Conservation (phyloP, 495 filamentous ascomycete species). For the Pyrenopolyporus hunteri region DNA sequence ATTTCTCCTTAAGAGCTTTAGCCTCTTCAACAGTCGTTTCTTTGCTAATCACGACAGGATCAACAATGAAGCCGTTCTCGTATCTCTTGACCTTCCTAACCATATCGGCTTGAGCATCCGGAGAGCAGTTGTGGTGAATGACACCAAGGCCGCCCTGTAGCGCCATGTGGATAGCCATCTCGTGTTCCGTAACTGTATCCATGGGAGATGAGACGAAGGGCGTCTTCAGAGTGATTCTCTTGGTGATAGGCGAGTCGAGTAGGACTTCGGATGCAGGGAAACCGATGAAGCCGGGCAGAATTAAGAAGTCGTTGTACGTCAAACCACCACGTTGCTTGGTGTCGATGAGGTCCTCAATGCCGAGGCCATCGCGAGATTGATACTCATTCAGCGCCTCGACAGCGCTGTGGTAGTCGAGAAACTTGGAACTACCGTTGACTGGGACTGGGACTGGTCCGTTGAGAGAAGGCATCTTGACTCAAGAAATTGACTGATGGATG, state of each 20-base stretch:
- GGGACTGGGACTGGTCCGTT: constrained; percentile 42
- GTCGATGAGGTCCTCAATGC: constrained; percentile 81
- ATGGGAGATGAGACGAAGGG: constrained; percentile 97
- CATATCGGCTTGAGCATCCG: constrained; percentile 97
- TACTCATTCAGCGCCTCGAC: constrained; percentile 82
- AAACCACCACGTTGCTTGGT: constrained; percentile 86
- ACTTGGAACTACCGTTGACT: constrained; percentile 45
- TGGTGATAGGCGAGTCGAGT: constrained; percentile 90
- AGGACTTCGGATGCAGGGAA: constrained; percentile 90
- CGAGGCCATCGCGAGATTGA: constrained; percentile 77
- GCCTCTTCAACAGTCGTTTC: constrained; percentile 89
- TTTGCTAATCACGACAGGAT: constrained; percentile 90
- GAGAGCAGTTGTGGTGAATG: constrained; percentile 98
- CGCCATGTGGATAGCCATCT: constrained; percentile 99
- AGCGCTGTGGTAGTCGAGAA: constrained; percentile 65
- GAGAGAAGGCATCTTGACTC: constrained; percentile 31
- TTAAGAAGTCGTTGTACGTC: constrained; percentile 73
- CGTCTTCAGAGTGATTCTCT: constrained; percentile 90
- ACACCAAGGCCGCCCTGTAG: constrained; percentile 94
- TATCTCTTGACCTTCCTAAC: constrained; percentile 98
- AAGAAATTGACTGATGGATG: constrained; percentile 2
- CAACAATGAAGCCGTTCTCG: constrained; percentile 98
- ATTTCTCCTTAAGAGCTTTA: constrained; percentile 91
- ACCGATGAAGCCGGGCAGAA: constrained; percentile 65
- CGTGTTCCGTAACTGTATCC: constrained; percentile 99